Evolutionary conservation across 495 filamentous ascomycete species (phyloP).

Genomic region (Trichoderma asperelloides): DNA sequence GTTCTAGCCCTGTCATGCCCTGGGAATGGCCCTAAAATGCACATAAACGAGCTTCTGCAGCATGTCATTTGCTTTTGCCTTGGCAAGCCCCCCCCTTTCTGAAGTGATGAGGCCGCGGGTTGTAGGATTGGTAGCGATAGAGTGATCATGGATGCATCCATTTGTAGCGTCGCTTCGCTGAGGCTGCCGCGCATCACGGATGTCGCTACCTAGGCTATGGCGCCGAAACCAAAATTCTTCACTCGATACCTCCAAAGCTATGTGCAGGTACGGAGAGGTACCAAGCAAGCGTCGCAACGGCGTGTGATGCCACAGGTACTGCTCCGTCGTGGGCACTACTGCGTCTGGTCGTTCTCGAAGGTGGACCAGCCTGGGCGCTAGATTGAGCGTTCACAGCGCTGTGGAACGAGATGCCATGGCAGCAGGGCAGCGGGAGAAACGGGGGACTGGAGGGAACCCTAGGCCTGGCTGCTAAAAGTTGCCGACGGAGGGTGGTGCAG

Average conservation of each 20-base stretch:
- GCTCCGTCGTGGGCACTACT: neutral
- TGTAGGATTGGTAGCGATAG: too few species aligned
- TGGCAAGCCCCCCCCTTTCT: neutral
- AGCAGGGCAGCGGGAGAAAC: constrained; percentile 3
- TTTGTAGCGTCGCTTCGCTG: neutral
- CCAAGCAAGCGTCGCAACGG: neutral
- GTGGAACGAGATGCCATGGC: constrained; percentile 3
- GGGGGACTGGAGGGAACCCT: constrained; percentile 1
- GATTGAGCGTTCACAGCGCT: constrained; percentile 5
- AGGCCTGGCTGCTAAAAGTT: neutral
- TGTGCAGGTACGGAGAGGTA: neutral
- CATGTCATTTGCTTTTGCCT: neutral
- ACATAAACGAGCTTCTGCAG: constrained; percentile 3
- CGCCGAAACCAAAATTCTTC: neutral
- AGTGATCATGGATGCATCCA: neutral
- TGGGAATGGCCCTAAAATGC: neutral
- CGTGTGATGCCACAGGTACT: neutral
- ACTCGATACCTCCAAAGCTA: too few species aligned
- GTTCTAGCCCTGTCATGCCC: neutral
- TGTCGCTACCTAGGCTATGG: neutral
- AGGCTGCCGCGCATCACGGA: neutral
- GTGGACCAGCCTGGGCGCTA: neutral
- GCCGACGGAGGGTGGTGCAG: neutral
- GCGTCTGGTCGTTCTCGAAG: neutral
- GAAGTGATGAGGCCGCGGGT: neutral